Evolutionary conservation across 805 yeast species (phyloP), one percentile per base, ranked within the genome.

Genomic region (Blastobotrys parvus): DNA sequence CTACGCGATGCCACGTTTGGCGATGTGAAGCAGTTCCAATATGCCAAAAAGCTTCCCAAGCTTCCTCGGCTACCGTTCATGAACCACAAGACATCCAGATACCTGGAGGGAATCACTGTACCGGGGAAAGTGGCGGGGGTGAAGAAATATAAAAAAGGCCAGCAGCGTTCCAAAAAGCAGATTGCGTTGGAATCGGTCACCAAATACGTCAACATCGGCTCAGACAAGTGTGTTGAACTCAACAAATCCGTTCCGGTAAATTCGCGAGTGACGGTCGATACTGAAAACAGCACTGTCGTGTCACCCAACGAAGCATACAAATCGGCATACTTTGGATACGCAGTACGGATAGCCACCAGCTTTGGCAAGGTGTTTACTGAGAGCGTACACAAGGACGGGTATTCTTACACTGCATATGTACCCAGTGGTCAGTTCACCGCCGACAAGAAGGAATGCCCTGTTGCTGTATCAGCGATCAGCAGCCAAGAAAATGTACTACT

Each of bases 191-290:
- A 77, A 34, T 63, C 70, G 27, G 69, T 69, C 32, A 88, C 96
- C 4, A 79, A 78, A 52, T 84, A 70, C 54, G 83, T 88, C 39
- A 86, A 88, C 55, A 69, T 88, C 36, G 97, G 97, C 1, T 72
- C 69, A 44, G 65, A 67, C 2, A 63, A 73, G 42, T 70, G 79
- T 15, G 52, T 88, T 25, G 80, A 80, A 56, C 68, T 88, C 40
- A 61, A 61, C 5, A 65, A 68, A 5, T 78, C 78, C 45, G 79
- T 85, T 3, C 95, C 95, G 2, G 72, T 77, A 0, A 78, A 83
- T 52, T 86, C 82, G 13, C 68, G 94, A 50, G 95, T 89, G 7
- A 85, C 94, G 0, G 85, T 89, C 1, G 86, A 89, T 54, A 49
- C 78, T 7, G 66, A 75, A 36, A 73, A 72, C 8, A 72, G 70